Base-by-base conservation (phyloP, 2,329 filamentous ascomycete species). In the Falciphora oryzae region DNA sequence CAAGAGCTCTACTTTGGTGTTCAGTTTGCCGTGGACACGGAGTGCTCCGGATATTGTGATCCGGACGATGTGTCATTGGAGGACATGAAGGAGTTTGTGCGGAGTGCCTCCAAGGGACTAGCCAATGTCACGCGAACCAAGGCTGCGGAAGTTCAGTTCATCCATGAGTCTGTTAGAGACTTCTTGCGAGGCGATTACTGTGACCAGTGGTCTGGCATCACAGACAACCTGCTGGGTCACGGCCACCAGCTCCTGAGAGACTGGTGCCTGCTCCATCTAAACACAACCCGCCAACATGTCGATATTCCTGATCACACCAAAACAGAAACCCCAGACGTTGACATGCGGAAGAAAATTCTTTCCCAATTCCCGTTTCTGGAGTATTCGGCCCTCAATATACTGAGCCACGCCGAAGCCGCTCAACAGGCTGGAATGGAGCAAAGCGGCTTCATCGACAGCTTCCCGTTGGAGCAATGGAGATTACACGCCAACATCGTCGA, bases 131-230 rank as follows among this genome's bases (percentile, higher is more conserved):
- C 75, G 0, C 75, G 69, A 22, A 68, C 71, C 0, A 68, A 72
- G 13, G 44, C 18, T 22, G 67, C 69, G 0, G 78, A 67, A 0
- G 78, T 84, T 0, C 83, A 85, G 65, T 85, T 84, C 69, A 83
- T 84, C 6, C 81, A 84, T 53, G 79, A 83, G 67, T 82, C 81
- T 0, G 80, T 84, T 0, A 70, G 75, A 0, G 81, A 83, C 8
- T 83, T 80, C 58, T 71, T 84, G 0, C 31, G 80, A 2, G 75
- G 75, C 8, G 75, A 77, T 1, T 65, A 69, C 0, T 77, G 78
- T 0, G 66, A 78, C 0, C 8, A 60, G 0, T 75, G 72, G 71
- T 70, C 76, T 6, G 72, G 76, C 1, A 65, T 75, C 50, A 66
- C 63, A 28, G 65, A 61, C 4, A 73, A 77, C 31, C 71, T 77